Base-by-base conservation (phyloP, 2,329 filamentous ascomycete genomes). In the Colletotrichum melonis region DNA sequence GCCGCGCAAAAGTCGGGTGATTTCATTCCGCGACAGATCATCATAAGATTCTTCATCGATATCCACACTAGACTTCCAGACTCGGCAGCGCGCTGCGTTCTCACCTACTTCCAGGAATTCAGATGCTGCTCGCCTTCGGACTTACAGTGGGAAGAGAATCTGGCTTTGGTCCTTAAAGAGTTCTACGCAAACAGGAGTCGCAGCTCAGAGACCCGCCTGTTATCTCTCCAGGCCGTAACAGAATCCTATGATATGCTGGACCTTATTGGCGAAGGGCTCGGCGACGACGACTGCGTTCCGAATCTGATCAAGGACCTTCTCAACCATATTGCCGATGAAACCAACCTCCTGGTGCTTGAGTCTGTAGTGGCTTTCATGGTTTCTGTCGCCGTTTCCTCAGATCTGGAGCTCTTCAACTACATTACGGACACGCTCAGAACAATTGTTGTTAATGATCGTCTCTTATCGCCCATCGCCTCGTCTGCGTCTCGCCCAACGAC, bases 111-210 rank as follows among this genome's bases (percentile, higher is more conserved):
- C 75, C 88, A 88, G 68, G 90, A 93, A 66, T 92, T 93, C 75
- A 87, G 92, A 58, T 92, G 90, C 77, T 93, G 93, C 77, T 92
- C 92, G 57, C 93, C 93, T 2, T 93, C 93, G 0, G 92, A 94
- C 76, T 81, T 87, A 59, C 85, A 89, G 46, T 95, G 93, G 93
- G 87, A 92, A 74, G 82, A 87, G 2, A 93, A 94, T 65, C 85
- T 93, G 67, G 83, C 84, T 19, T 82, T 90, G 30, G 86, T 95
- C 1, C 80, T 94, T 19, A 84, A 88, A 24, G 87, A 88, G 1
- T 92, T 95, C 78, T 91, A 93, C 76, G 87, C 88, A 55, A 90
- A 94, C 77, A 86, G 86, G 38, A 84, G 81, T 12, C 89, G 92
- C 56, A 91, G 91, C 14, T 88, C 90, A 2, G 82, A 88, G 65